Evolutionary conservation across 345 rosid species (phyloP).

Genomic region (Bruguiera sexangula): DNA sequence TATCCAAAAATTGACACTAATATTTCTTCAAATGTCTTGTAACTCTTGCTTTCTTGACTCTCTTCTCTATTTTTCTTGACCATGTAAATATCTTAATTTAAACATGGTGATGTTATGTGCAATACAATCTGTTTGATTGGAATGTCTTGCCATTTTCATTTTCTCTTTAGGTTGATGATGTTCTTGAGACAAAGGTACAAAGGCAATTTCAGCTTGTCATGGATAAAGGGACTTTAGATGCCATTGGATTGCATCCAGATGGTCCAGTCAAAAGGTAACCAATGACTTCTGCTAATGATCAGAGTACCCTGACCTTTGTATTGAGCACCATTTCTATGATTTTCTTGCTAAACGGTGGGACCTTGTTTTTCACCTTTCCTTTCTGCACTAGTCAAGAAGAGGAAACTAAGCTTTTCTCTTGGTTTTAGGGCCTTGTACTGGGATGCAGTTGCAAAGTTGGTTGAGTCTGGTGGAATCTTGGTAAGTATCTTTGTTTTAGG

Average conservation of each 20-base stretch:
- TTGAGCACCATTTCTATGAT: conserved; percentile 1
- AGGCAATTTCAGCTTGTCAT: conserved; percentile 74
- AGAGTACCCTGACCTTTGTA: background rate
- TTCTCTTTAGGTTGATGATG: conserved; percentile 70
- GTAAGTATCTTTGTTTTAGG: conserved; percentile 38
- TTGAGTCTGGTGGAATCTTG: conserved; percentile 75
- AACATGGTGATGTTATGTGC: background rate
- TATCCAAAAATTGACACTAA: too few species aligned
- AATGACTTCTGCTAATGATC: background rate
- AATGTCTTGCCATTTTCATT: background rate
- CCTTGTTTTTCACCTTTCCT: too few species aligned
- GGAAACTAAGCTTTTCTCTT: background rate
- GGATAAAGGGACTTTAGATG: conserved; percentile 98
- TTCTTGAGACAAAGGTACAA: conserved; percentile 75
- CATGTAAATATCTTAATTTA: too few species aligned
- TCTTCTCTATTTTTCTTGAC: too few species aligned
- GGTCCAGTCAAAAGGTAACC: conserved; percentile 81
- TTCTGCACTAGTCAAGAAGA: too few species aligned
- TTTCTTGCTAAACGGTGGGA: background rate
- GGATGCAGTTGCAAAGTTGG: conserved; percentile 85
- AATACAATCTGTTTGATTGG: background rate
- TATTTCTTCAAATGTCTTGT: too few species aligned
- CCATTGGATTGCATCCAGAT: conserved; percentile 96
- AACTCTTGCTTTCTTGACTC: too few species aligned
- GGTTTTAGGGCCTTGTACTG: conserved; percentile 79